These are phyloP conservation scores for Escovopsis sp. DNA, from an alignment of 2,329 filamentous ascomycete species.

Conservation along the genomic window DNA sequence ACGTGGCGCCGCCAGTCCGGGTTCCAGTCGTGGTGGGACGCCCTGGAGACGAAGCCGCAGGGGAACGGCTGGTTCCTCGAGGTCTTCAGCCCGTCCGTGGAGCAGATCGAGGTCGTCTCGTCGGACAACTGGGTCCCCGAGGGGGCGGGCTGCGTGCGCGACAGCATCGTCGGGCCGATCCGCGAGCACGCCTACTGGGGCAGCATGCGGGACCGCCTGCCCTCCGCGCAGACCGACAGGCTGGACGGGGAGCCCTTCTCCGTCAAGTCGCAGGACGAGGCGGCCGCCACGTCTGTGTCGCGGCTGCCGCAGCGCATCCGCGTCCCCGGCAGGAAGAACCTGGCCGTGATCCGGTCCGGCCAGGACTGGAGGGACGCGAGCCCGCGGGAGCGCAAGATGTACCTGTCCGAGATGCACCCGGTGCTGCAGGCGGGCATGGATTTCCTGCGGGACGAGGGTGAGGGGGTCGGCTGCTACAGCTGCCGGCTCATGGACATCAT, in stretches of 20 bases:
- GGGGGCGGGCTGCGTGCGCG: constrained; percentile 25
- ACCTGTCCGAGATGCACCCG: constrained; percentile 29
- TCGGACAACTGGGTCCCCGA: constrained; percentile 21
- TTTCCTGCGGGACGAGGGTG: constrained; percentile 26
- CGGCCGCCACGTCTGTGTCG: not conserved
- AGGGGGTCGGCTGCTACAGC: constrained; percentile 26
- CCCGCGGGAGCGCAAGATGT: constrained; percentile 25
- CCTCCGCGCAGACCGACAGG: constrained; percentile 21
- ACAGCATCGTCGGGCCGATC: constrained; percentile 20
- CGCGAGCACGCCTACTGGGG: constrained; percentile 31
- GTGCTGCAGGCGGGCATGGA: constrained; percentile 27
- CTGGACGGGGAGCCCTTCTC: constrained; percentile 13
- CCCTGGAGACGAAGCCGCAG: constrained; percentile 1
- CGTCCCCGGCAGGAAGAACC: constrained; percentile 22
- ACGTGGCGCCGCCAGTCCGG: constrained; percentile 4
- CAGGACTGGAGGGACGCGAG: constrained; percentile 28
- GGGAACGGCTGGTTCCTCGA: constrained; percentile 27
- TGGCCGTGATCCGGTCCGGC: constrained; percentile 27
- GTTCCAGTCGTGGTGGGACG: constrained; percentile 3
- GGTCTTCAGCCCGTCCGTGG: constrained; percentile 23
- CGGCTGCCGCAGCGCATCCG: constrained; percentile 9
- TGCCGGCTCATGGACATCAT: constrained; percentile 28
- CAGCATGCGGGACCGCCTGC: constrained; percentile 28
- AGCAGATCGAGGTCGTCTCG: constrained; percentile 28
- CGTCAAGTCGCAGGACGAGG: not conserved